Percentiles rank a stretch among this genome's conserved stretches.
phyloP scores from a whole-genome alignment of 2,329 filamentous ascomycete genomes.

The Scopulariopsis brevicaulis region DNA sequence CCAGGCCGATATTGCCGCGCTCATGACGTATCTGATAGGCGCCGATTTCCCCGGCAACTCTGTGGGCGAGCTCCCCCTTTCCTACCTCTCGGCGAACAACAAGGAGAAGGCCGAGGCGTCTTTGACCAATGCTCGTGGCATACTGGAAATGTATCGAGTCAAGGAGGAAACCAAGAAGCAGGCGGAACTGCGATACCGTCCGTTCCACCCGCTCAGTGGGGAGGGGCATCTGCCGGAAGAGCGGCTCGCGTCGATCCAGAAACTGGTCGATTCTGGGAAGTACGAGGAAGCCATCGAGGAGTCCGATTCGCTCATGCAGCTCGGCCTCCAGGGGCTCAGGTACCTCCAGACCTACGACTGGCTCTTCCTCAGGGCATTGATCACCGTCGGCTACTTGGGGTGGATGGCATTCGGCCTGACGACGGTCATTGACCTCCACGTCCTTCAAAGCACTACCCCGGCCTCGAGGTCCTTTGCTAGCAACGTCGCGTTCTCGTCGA shows the following conservation, averaged over 20 bases:
- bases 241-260: slow-evolving; percentile 55
- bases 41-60: slow-evolving; percentile 91
- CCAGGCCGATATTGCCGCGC: slow-evolving; percentile 85
- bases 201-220: slow-evolving; percentile 60
- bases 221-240: slow-evolving; percentile 51
- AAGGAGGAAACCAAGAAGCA: slow-evolving; percentile 79
- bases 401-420: slow-evolving; percentile 92
- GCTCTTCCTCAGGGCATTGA: slow-evolving; percentile 82
- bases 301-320: slow-evolving; percentile 64
- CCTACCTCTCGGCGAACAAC: slow-evolving; percentile 62
- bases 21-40: slow-evolving; percentile 89
- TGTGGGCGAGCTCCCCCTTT: slow-evolving; percentile 80
- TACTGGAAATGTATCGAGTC: slow-evolving; percentile 91
- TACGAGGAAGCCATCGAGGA: slow-evolving; percentile 71
- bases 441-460: slow-evolving; percentile 59
- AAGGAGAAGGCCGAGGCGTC: slow-evolving; percentile 75
- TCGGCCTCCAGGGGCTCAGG: slow-evolving; percentile 70
- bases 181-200: slow-evolving; percentile 64
- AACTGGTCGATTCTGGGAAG: slow-evolving; percentile 52
- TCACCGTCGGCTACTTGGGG: slow-evolving; percentile 83
- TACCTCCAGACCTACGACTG: slow-evolving; percentile 98
- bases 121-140: slow-evolving; percentile 72
- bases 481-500: slow-evolving; percentile 59
- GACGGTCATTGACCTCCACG: slow-evolving; percentile 78
- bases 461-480: slow-evolving; percentile 50